These are phyloP conservation scores for Pezizomycotina sp. DNA, from an alignment of 2,329 filamentous ascomycete genomes.

Conservation along the genomic window DNA sequence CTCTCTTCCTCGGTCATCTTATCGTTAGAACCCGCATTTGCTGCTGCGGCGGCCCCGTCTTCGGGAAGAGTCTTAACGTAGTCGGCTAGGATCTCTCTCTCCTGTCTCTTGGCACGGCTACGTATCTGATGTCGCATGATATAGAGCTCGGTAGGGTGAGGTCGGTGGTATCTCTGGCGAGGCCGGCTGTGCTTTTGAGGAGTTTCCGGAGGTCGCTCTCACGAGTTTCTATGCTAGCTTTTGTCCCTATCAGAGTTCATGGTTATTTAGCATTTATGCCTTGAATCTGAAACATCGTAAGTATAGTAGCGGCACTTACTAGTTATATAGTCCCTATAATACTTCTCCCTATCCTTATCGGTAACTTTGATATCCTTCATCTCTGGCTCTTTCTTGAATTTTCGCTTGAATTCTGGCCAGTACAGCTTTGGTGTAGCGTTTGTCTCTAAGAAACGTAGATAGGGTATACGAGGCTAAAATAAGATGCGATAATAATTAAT, in stretches of 20 bases:
- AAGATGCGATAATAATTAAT: too few relatives aligned
- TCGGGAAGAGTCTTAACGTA: constrained; percentile 49
- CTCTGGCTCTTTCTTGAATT: constrained; percentile 62
- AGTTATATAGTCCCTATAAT: constrained; percentile 51
- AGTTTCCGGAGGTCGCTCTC: constrained; percentile 54
- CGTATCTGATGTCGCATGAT: constrained; percentile 51
- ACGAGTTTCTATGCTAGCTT: constrained; percentile 46
- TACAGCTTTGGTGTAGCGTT: constrained; percentile 82
- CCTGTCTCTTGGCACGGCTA: constrained; percentile 40
- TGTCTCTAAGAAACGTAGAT: constrained; percentile 62
- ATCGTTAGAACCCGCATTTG: too few relatives aligned
- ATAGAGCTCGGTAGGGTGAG: constrained; percentile 45
- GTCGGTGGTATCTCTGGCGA: constrained; percentile 44
- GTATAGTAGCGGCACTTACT: constrained; percentile 17
- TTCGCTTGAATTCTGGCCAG: constrained; percentile 92
- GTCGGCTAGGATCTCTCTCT: constrained; percentile 50
- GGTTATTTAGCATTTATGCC: constrained; percentile 30
- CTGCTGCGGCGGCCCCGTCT: constrained; percentile 36
- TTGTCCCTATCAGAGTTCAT: constrained; percentile 33
- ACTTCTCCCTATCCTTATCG: constrained; percentile 65
- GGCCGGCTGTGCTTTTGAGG: constrained; percentile 43
- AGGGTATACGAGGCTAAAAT: constrained; percentile 65
- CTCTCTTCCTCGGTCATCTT: constrained; percentile 36
- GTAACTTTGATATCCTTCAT: constrained; percentile 58
- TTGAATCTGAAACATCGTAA: neutral